Conservation (phyloP, 176 grass and related monocot genomes). For the Pharus latifolius region DNA sequence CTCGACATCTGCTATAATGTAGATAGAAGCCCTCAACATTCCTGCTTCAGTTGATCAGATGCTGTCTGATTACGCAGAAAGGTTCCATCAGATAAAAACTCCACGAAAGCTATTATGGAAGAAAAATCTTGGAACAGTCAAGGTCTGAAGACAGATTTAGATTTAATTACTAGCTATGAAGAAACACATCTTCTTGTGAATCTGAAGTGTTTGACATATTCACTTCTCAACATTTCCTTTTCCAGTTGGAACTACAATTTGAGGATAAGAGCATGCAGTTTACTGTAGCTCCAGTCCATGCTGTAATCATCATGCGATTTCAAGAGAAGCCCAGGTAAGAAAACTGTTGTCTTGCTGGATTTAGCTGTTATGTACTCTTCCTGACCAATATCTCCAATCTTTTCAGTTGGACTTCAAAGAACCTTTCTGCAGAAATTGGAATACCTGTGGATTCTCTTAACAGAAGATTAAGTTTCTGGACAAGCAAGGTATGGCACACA, state of each 20-base stretch:
- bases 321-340: conserved; percentile 74
- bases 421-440: conserved; percentile 65
- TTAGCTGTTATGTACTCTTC: background rate
- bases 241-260: conserved; percentile 90
- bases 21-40: conserved; percentile 74
- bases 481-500: conserved; percentile 61
- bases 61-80: conserved; percentile 81
- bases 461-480: conserved; percentile 93
- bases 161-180: background rate
- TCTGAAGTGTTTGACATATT: background rate
- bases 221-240: background rate
- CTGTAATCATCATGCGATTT: conserved; percentile 95
- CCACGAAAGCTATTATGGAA: conserved; percentile 93
- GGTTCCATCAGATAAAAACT: conserved; percentile 95
- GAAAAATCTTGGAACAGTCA: conserved; percentile 94
- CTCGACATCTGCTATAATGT: conserved; percentile 5
- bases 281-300: conserved; percentile 86
- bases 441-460: conserved; percentile 80
- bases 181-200: background rate
- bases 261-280: conserved; percentile 83
- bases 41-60: conserved; percentile 72
- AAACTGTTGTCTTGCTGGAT: conserved; percentile 9
- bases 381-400: conserved; percentile 7
- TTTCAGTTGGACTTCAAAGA: conserved; percentile 91
- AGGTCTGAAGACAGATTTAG: conserved; percentile 41